Percentiles rank a stretch among this genome's conserved stretches.
Evolutionary conservation across 345 rosid species (phyloP).

Genomic region (Gossypium herbaceum): DNA sequence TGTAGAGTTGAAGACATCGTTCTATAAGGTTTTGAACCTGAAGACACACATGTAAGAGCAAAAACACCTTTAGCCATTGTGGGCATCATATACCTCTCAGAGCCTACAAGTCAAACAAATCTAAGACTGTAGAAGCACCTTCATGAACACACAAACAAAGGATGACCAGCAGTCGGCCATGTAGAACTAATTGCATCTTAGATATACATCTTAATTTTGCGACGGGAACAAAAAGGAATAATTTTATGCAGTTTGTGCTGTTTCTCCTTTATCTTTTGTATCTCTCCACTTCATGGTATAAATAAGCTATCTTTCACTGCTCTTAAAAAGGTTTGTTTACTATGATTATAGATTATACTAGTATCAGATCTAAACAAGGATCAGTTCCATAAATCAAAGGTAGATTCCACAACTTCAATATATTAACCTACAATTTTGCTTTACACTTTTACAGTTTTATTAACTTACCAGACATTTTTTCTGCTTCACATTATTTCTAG

Average conservation of each 20-base stretch:
- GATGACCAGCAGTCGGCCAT: neutral
- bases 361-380: constrained; percentile 2
- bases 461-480: neutral
- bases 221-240: neutral
- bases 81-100: neutral
- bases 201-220: constrained; percentile 3
- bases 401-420: constrained; percentile 3
- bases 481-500: neutral
- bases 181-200: neutral
- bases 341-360: neutral
- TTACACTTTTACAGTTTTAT: neutral
- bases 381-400: neutral
- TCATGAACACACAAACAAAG: neutral
- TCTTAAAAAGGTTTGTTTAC: neutral
- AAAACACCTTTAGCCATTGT: neutral
- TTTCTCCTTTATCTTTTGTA: constrained; percentile 1
- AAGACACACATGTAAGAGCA: constrained; percentile 15
- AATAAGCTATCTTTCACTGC: neutral
- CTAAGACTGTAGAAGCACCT: neutral
- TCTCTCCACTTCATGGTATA: neutral
- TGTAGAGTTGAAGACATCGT: constrained; percentile 90
- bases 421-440: neutral
- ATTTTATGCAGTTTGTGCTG: neutral
- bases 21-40: constrained; percentile 98
- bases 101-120: neutral